Conservation (phyloP, 2,329 filamentous ascomycete species). For the Apiospora kogelbergensis region DNA sequence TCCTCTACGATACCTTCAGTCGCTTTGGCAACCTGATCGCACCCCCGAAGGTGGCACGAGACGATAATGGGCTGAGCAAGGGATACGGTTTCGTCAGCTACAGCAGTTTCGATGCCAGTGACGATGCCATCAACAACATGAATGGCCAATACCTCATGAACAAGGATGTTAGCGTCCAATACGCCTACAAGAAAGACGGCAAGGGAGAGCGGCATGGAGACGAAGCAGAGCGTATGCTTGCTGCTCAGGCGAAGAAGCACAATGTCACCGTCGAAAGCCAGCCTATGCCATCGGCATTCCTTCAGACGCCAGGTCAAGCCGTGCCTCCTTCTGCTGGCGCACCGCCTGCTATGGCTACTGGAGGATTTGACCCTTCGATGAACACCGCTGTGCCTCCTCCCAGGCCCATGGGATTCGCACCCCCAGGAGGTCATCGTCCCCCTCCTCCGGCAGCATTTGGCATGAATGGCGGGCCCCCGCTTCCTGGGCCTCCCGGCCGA, state of each 20-base stretch:
- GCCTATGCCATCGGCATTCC: slow-evolving; percentile 71
- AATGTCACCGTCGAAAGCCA: slow-evolving; percentile 84
- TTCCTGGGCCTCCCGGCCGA: slow-evolving; percentile 23
- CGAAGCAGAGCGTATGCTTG: slow-evolving; percentile 86
- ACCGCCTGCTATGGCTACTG: slow-evolving; percentile 28
- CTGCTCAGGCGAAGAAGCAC: slow-evolving; percentile 89
- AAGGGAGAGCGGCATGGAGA: slow-evolving; percentile 97
- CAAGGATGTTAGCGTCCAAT: slow-evolving; percentile 94
- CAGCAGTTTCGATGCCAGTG: slow-evolving; percentile 88
- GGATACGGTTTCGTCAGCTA: slow-evolving; percentile 97
- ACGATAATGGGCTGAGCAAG: slow-evolving; percentile 85
- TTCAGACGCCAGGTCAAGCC: slow-evolving; percentile 41
- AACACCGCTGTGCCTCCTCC: slow-evolving; percentile 32
- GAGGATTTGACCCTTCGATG: slow-evolving; percentile 21
- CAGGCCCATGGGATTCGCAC: slow-evolving; percentile 37
- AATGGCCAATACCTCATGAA: slow-evolving; percentile 96
- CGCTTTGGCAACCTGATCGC: slow-evolving; percentile 85
- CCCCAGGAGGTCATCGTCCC: slow-evolving; percentile 27
- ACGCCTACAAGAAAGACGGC: slow-evolving; percentile 98
- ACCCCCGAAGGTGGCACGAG: slow-evolving; percentile 87
- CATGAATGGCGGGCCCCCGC: slow-evolving; percentile 39
- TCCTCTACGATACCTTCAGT: slow-evolving; percentile 90
- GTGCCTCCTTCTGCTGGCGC: slow-evolving; percentile 23
- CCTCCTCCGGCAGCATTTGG: slow-evolving; percentile 33
- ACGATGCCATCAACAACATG: slow-evolving; percentile 89